phyloP scores from a whole-genome alignment of 768 basidiomycete genomes.

The Podaxis carcinomalis region DNA sequence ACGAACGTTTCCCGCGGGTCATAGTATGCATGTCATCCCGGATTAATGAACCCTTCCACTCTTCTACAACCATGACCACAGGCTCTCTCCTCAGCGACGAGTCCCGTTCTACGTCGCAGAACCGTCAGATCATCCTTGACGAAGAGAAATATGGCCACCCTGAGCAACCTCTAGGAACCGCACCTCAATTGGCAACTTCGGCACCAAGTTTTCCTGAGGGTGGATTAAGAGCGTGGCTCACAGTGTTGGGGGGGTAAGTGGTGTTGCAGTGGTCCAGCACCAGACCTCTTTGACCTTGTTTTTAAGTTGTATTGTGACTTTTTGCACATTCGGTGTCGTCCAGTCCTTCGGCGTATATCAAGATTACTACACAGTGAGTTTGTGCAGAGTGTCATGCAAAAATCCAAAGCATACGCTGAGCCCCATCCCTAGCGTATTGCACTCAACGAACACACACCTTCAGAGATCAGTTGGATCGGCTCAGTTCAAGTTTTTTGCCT shows the following conservation, averaged over 20 bases:
- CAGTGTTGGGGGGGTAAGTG: constrained; percentile 42
- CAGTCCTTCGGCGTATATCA: constrained; percentile 51
- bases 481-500: constrained; percentile 46
- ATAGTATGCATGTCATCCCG: constrained; percentile 2
- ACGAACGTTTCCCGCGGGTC: constrained; percentile 6
- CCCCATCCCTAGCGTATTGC: constrained; percentile 25
- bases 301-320: constrained; percentile 35
- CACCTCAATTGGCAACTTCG: not conserved
- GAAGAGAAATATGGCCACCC: not conserved
- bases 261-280: not conserved
- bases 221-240: constrained; percentile 39
- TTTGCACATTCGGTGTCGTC: constrained; percentile 46
- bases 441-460: constrained; percentile 34
- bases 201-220: constrained; percentile 37
- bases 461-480: constrained; percentile 47
- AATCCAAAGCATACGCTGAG: not conserved
- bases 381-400: not conserved
- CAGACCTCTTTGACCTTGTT: constrained; percentile 1
- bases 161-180: not conserved
- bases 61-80: constrained; percentile 8
- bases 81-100: constrained; percentile 4
- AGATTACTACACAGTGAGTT: constrained; percentile 43
- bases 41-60: not conserved
- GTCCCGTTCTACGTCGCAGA: not conserved
- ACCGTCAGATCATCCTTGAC: not conserved